Conservation (phyloP, 345 rosid species). For the Heritiera littoralis region DNA sequence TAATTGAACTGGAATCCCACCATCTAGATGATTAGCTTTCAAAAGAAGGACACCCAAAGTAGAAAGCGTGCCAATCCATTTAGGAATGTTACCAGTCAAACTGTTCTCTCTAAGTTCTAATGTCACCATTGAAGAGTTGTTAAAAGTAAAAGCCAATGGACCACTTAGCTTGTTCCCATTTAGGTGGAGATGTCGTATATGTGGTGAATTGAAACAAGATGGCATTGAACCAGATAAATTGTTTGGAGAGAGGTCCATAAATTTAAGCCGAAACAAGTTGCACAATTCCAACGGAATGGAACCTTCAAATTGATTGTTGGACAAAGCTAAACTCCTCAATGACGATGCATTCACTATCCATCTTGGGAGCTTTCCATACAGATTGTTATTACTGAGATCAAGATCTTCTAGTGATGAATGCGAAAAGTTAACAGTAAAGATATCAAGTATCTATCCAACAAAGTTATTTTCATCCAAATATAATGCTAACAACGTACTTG, state of each 20-base stretch:
- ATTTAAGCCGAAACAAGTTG: fast-evolving
- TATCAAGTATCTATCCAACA: background rate
- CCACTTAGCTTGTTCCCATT: background rate
- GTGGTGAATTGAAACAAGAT: background rate
- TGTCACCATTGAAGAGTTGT: constrained; percentile 1
- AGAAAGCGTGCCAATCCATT: background rate
- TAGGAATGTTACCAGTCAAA: background rate
- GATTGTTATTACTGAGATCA: constrained; percentile 19
- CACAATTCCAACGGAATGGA: constrained; percentile 11
- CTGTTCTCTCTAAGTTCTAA: background rate
- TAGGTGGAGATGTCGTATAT: background rate
- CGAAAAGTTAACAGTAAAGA: background rate
- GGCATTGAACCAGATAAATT: background rate
- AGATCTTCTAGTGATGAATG: background rate
- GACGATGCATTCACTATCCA: constrained; percentile 13
- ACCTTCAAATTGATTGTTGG: constrained; percentile 22
- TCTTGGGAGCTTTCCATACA: constrained; percentile 19
- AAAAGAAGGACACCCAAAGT: constrained; percentile 11
- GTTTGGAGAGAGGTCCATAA: constrained; percentile 28
- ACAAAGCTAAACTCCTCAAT: background rate
- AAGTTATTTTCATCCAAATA: constrained; percentile 22
- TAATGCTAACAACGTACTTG: background rate
- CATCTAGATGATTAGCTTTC: constrained; percentile 25
- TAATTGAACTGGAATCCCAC: constrained; percentile 17
- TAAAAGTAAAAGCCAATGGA: background rate